Evolutionary conservation across 257 asterid genomes (phyloP), one percentile per base, ranked within the genome.

Genomic region (Lithospermum erythrorhizon): DNA sequence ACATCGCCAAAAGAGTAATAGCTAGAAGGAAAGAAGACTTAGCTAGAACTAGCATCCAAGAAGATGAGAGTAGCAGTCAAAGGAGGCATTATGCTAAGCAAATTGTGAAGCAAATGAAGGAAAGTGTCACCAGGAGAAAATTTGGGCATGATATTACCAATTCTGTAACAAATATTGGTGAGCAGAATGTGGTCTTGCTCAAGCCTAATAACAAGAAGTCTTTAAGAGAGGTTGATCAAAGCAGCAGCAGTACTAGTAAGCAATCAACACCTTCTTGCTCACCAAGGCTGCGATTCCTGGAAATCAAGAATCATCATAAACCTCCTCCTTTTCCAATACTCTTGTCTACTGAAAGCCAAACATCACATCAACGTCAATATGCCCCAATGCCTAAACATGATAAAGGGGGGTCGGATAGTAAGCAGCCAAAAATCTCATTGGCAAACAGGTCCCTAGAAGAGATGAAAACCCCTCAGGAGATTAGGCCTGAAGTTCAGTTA

Each of bases 61-160:
- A 67, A 20, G 71, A 76, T 53, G 79, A 79, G 7, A 77, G 77
- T 66, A 74, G 56, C 41, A 74, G 76, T 24, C 73, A 81, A 37
- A 75, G 87, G 6, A 67, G 83, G 56, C 73, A 77, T 6, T 82
- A 77, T 55, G 89, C 89, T 0, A 79, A 71, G 69, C 93, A 83
- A 68, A 77, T 85, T 45, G 82, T 84, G 77, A 82, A 79, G 72
- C 94, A 84, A 68, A 76, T 85, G 9, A 79, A 71, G 57, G 91
- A 83, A 37, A 82, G 68, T 10, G 88, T 79, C 5, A 67, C 79
- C 72, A 80, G 82, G 53, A 88, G 83, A 58, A 88, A 78, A 76
- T 82, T 72, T 58, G 90, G 87, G 14, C 66, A 30, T 9, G 96
- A 88, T 63, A 82, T 86, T 49, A 86, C 96, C 29, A 87, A 85